A percentile compares a stretch with the other conserved stretches of the same genome.
phyloP scores from a whole-genome alignment of 108 stramenopile genomes.

The Cylindrotheca fusiformis region DNA sequence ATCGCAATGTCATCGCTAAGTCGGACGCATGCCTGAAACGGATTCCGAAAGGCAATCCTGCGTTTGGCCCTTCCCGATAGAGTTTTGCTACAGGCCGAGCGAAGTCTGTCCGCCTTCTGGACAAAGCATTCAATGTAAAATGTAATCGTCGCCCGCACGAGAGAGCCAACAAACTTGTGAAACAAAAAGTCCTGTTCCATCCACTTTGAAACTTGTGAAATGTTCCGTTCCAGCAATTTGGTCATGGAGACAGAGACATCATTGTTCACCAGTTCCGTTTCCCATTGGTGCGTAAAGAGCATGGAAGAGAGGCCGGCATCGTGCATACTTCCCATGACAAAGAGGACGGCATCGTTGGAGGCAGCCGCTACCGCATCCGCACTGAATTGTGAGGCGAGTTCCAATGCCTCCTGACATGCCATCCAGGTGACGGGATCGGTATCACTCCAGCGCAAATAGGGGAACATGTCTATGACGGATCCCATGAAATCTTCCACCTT shows the following conservation, averaged over 20 bases:
- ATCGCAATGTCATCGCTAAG: constrained; percentile 72
- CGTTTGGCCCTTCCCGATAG: background rate
- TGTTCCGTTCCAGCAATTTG: constrained; percentile 56
- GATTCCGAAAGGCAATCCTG: constrained; percentile 41
- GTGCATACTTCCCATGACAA: constrained; percentile 51
- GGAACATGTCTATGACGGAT: constrained; percentile 20
- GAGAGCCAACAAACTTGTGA: constrained; percentile 61
- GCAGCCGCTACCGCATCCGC: constrained; percentile 60
- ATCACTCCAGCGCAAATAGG: constrained; percentile 21
- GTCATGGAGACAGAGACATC: constrained; percentile 66
- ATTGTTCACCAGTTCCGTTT: constrained; percentile 64
- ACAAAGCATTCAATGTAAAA: constrained; percentile 75
- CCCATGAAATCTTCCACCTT: constrained; percentile 56
- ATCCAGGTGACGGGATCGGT: constrained; percentile 7
- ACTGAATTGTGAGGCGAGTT: constrained; percentile 48
- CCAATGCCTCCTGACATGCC: constrained; percentile 26
- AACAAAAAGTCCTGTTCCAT: constrained; percentile 64
- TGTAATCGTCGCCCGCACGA: constrained; percentile 65
- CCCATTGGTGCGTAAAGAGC: constrained; percentile 73
- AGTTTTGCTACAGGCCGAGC: constrained; percentile 1
- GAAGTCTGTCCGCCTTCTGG: constrained; percentile 48
- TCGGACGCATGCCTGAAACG: constrained; percentile 50
- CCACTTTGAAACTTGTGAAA: constrained; percentile 51
- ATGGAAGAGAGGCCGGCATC: constrained; percentile 49
- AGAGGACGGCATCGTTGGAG: constrained; percentile 53